These are phyloP conservation scores for Hymenoscyphus occultus DNA, from an alignment of 2,329 filamentous ascomycete genomes.

Conservation along the genomic window DNA sequence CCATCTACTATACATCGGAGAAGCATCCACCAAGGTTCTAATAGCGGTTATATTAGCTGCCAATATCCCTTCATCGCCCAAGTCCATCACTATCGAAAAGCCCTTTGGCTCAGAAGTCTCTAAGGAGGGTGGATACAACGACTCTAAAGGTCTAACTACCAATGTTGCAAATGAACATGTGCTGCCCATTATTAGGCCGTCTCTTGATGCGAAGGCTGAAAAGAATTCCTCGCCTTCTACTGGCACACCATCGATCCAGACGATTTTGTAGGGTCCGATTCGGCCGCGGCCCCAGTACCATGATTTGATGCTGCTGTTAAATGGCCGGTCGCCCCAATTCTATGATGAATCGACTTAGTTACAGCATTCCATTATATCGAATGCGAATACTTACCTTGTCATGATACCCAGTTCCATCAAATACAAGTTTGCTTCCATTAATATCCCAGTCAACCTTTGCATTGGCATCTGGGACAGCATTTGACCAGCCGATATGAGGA, in stretches of 20 bases:
- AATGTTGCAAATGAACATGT: constrained; percentile 27
- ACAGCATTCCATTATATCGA: background rate
- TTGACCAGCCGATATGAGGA: constrained; percentile 41
- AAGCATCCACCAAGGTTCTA: background rate
- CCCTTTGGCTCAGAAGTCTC: background rate
- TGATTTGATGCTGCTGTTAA: constrained; percentile 33
- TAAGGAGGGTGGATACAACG: constrained; percentile 6
- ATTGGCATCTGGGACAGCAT: constrained; percentile 38
- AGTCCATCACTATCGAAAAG: constrained; percentile 8
- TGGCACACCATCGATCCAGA: constrained; percentile 43
- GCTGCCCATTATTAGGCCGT: constrained; percentile 32
- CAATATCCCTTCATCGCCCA: constrained; percentile 11
- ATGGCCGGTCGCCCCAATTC: constrained; percentile 44
- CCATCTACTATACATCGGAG: constrained; percentile 8
- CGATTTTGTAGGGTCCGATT: constrained; percentile 42
- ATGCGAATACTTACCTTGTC: constrained; percentile 39
- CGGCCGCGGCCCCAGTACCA: constrained; percentile 48
- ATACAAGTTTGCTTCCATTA: constrained; percentile 34
- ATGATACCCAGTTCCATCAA: constrained; percentile 43
- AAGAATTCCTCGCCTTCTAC: constrained; percentile 30
- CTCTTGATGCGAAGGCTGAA: constrained; percentile 33
- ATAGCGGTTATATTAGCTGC: background rate
- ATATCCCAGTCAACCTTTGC: constrained; percentile 31
- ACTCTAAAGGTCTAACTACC: constrained; percentile 22
- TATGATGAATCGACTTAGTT: constrained; percentile 18